Base-by-base conservation (phyloP, 2,329 filamentous ascomycete species). In the Juglanconis oblonga region DNA sequence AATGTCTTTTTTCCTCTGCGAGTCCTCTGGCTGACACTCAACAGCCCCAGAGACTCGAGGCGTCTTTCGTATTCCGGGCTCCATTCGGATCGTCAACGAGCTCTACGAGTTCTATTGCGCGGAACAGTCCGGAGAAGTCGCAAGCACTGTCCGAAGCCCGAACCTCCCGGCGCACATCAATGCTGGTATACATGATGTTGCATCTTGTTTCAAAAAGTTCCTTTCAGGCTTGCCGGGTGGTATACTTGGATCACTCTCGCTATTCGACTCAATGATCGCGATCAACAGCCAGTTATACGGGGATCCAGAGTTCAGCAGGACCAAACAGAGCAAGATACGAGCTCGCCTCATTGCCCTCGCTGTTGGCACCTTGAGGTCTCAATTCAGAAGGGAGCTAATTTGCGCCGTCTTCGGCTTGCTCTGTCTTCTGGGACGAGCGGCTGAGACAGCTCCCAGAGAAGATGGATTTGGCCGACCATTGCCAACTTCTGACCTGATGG, bases 391-490 rank as follows among this genome's bases (percentile, higher is more conserved):
- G 31, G 84, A 88, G 51, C 73, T 90, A 3, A 86, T 90, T 48
- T 88, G 84, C 63, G 83, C 85, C 5, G 85, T 90, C 0, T 87
- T 90, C 68, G 87, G 87, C 0, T 74, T 90, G 11, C 74, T 89
- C 10, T 85, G 81, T 55, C 75, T 87, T 42, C 79, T 90, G 58
- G 87, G 85, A 2, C 76, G 82, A 32, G 74, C 79, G 4, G 83
- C 85, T 2, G 83, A 89, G 67, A 77, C 74, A 38, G 72, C 79
- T 0, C 77, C 78, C 4, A 75, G 80, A 32, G 81, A 86, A 67
- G 80, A 85, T 62, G 76, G 77, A 17, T 72, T 74, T 10, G 81
- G 83, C 5, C 74, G 76, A 42, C 79, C 83, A 3, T 72, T 86
- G 10, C 80, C 82, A 1, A 83, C 81, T 2, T 75, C 77, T 7